Evolutionary conservation across 495 filamentous ascomycete genomes (phyloP).

Genomic region (Penicillium turbatum): DNA sequence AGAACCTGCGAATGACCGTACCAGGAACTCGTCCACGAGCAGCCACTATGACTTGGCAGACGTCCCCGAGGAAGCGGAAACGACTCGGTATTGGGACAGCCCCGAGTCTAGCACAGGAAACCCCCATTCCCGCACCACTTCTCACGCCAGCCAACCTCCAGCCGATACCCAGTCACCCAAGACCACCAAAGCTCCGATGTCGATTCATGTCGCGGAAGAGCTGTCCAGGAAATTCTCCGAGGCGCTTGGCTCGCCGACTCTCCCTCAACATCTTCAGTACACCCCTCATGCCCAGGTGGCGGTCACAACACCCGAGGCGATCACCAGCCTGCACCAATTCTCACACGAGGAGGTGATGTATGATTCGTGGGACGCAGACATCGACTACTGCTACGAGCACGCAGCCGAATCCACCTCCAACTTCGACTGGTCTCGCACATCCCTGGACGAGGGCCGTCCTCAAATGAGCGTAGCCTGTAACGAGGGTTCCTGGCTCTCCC

Average conservation of each 20-base stretch:
- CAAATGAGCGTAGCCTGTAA: constrained; percentile 18
- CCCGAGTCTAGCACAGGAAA: constrained; percentile 18
- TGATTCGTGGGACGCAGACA: constrained; percentile 85
- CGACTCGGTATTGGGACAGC: constrained; percentile 31
- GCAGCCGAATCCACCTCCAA: constrained; percentile 86
- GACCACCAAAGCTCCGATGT: constrained; percentile 21
- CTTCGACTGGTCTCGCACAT: constrained; percentile 72
- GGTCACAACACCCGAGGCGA: constrained; percentile 11
- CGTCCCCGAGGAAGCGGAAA: constrained; percentile 70
- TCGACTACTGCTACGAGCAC: constrained; percentile 92
- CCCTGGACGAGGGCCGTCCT: constrained; percentile 30
- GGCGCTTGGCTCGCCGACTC: constrained; percentile 38
- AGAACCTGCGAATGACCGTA: constrained; percentile 43
- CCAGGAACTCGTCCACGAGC: constrained; percentile 43
- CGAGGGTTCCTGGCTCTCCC: constrained; percentile 13
- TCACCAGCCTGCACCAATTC: constrained; percentile 20
- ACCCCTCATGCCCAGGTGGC: constrained; percentile 9
- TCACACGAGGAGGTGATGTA: constrained; percentile 37
- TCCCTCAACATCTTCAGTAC: constrained; percentile 27
- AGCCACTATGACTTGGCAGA: constrained; percentile 52
- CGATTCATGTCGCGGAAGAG: constrained; percentile 33
- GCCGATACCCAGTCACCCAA: constrained; percentile 10
- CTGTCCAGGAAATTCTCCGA: constrained; percentile 37
- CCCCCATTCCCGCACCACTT: constrained; percentile 18
- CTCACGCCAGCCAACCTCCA: constrained; percentile 13